Conservation (phyloP, 1,139 yeast genomes). For the Kodamaea suecica region DNA sequence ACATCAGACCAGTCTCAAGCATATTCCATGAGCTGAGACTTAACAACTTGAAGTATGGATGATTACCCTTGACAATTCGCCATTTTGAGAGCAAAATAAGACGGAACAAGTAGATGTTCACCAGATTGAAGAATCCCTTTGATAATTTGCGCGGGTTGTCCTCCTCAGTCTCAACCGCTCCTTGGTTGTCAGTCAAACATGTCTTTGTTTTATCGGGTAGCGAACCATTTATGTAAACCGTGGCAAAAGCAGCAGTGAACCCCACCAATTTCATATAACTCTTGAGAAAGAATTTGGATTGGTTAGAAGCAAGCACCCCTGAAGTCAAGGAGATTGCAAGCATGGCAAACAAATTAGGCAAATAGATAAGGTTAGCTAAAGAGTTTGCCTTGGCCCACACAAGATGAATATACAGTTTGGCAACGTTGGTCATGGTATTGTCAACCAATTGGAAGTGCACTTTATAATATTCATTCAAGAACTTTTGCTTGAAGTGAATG, state of each 20-base stretch:
- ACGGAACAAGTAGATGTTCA: constrained; percentile 35
- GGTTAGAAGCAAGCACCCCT: constrained; percentile 25
- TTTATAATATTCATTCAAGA: constrained; percentile 30
- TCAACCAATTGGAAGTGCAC: constrained; percentile 21
- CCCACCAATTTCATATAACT: constrained; percentile 37
- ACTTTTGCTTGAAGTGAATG: constrained; percentile 22
- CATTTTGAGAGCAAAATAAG: constrained; percentile 41
- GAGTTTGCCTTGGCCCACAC: constrained; percentile 32
- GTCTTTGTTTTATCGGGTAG: constrained; percentile 14
- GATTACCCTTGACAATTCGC: constrained; percentile 41
- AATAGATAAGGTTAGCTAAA: constrained; percentile 34
- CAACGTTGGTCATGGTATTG: constrained; percentile 10
- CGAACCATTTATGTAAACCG: constrained; percentile 27
- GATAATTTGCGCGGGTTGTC: constrained; percentile 26
- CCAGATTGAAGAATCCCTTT: constrained; percentile 26
- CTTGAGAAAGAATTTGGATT: constrained; percentile 30
- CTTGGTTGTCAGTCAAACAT: not conserved
- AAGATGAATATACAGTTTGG: constrained; percentile 20
- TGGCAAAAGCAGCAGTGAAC: constrained; percentile 30
- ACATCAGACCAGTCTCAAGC: constrained; percentile 36
- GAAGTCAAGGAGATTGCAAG: constrained; percentile 35
- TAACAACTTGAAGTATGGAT: constrained; percentile 30
- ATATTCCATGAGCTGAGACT: constrained; percentile 30
- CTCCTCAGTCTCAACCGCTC: constrained; percentile 5
- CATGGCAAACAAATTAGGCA: constrained; percentile 38